Evolutionary conservation across 306 rosid genomes (phyloP).

Genomic region (Fragaria vesca): DNA sequence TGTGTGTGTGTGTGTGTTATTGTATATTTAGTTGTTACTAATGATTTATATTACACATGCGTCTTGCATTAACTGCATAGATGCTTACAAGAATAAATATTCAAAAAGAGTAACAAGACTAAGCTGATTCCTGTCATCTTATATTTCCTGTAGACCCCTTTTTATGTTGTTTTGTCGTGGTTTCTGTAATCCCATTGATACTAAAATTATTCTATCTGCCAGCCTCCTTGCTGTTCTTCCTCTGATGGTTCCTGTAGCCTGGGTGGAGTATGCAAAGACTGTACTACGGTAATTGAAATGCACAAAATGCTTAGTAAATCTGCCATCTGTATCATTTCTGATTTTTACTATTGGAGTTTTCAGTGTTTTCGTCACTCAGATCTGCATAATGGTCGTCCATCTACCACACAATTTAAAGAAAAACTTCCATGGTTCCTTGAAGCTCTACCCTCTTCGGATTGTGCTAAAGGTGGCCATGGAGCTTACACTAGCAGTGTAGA

Average conservation of each 20-base stretch:
- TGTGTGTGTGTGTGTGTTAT: background rate
- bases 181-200: slow-evolving; percentile 23
- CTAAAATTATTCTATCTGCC: slow-evolving; percentile 31
- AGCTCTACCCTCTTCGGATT: slow-evolving; percentile 95
- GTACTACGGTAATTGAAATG: slow-evolving; percentile 74
- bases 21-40: background rate
- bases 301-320: background rate
- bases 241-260: slow-evolving; percentile 58
- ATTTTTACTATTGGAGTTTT: slow-evolving; percentile 16
- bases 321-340: background rate
- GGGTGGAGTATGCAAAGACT: slow-evolving; percentile 78
- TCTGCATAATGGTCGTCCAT: slow-evolving; percentile 68
- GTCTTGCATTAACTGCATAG: background rate
- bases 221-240: slow-evolving; percentile 94
- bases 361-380: slow-evolving; percentile 94
- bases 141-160: background rate
- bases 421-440: slow-evolving; percentile 94
- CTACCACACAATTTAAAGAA: slow-evolving; percentile 77
- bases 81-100: background rate
- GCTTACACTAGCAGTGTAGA: slow-evolving; percentile 96
- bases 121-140: background rate
- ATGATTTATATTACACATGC: background rate
- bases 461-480: slow-evolving; percentile 99
- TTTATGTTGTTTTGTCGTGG: slow-evolving; percentile 5
- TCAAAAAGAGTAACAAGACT: background rate